These are phyloP conservation scores for Sporisorium iseilematis-ciliati DNA, from an alignment of 1,284 basidiomycete genomes.

Conservation along the genomic window DNA sequence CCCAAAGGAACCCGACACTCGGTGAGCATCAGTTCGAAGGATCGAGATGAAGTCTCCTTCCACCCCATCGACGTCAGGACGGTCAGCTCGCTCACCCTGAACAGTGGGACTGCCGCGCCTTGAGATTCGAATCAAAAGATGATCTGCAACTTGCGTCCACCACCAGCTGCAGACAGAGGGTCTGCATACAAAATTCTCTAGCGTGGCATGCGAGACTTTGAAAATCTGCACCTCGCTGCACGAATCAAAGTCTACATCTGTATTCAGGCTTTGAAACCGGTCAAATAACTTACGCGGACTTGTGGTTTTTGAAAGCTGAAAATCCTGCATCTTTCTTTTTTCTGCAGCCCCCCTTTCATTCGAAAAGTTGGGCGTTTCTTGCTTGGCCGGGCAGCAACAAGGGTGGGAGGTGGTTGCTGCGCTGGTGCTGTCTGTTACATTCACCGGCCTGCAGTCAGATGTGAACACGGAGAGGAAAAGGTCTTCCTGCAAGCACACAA, in stretches of 20 bases:
- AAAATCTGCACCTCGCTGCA: background rate
- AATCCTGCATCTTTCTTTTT: no score
- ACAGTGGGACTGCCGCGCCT: background rate
- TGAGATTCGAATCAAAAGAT: background rate
- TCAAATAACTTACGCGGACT: background rate
- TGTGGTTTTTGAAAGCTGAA: background rate
- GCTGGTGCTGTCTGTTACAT: no score
- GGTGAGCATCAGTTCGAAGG: background rate
- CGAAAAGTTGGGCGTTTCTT: no score
- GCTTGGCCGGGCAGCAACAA: no score
- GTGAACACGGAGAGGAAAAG: no score
- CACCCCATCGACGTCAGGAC: background rate
- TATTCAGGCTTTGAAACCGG: background rate
- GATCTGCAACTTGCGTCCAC: conserved; percentile 6
- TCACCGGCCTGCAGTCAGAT: no score
- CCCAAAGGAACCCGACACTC: no score
- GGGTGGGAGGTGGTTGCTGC: no score
- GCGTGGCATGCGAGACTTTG: background rate
- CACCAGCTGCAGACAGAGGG: no score
- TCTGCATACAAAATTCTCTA: background rate
- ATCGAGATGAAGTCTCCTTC: background rate
- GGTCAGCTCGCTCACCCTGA: background rate
- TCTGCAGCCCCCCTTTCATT: no score
- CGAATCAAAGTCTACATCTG: conserved; percentile 16
- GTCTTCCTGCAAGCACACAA: no score